A percentile compares a stretch with the other conserved stretches of the same genome.
phyloP scores from a whole-genome alignment of 2,329 filamentous ascomycete genomes.

The Botrytis porri region DNA sequence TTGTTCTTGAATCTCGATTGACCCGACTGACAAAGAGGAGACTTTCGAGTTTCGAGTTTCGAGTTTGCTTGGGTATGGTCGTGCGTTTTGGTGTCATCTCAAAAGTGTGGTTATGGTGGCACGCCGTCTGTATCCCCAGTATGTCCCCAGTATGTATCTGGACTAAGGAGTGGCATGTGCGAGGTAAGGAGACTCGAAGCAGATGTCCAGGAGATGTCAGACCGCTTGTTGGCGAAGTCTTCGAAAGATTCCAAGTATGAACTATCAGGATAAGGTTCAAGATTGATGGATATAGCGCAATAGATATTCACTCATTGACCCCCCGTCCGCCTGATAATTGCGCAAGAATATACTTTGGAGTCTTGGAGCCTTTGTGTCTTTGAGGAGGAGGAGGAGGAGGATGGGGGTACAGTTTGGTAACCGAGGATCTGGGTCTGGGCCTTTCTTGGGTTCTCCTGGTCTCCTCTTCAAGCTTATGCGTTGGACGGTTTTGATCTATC shows the following conservation, averaged over 20 bases:
- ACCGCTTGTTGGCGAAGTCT: constrained; percentile 7
- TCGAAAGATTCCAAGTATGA: not conserved
- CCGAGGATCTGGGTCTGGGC: not conserved
- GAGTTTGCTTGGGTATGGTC: not conserved
- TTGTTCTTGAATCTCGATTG: not conserved
- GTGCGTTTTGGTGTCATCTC: not conserved
- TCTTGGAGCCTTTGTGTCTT: no score
- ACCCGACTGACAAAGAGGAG: not conserved
- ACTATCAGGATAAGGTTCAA: not conserved
- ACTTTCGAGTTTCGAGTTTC: not conserved
- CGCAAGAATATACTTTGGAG: not conserved
- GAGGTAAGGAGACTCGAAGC: not conserved
- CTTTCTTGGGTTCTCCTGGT: not conserved
- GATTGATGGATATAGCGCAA: not conserved
- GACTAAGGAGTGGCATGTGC: not conserved
- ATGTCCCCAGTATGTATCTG: not conserved
- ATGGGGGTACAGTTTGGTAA: not conserved
- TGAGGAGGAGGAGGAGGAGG: not conserved
- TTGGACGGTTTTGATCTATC: not conserved
- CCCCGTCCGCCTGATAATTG: not conserved
- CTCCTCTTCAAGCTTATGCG: not conserved
- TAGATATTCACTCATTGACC: not conserved
- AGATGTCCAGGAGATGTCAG: not conserved
- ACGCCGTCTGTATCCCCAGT: not conserved
- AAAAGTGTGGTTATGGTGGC: not conserved